phyloP scores from a whole-genome alignment of 1,139 yeast species.

The Scheffersomyces cryptocercus region DNA sequence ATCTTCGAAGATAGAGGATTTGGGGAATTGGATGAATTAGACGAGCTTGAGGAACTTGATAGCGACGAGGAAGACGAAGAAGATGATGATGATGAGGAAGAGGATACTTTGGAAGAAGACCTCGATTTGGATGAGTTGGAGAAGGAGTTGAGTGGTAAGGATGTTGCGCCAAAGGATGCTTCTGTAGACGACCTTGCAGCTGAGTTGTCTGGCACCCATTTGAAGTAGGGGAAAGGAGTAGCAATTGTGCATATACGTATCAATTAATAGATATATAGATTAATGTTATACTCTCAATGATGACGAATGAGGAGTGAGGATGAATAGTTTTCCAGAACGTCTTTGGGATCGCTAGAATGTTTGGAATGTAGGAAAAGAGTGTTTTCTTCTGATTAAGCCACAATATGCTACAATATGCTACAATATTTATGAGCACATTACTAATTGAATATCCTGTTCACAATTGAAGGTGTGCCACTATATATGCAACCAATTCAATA shows the following conservation, averaged over 20 bases:
- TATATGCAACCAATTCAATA: no score
- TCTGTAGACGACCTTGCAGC: slow-evolving; percentile 63
- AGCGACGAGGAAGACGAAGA: slow-evolving; percentile 83
- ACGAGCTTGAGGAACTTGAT: slow-evolving; percentile 88
- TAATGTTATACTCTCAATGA: neutral
- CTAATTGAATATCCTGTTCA: no score
- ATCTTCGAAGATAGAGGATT: slow-evolving; percentile 72
- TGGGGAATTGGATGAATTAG: slow-evolving; percentile 88
- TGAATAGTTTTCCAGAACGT: no score
- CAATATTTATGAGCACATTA: no score
- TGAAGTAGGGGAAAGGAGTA: slow-evolving; percentile 19
- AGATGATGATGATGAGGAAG: slow-evolving; percentile 66
- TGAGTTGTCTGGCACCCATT: slow-evolving; percentile 55
- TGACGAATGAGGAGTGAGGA: no score
- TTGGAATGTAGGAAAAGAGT: no score
- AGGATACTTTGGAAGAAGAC: slow-evolving; percentile 50
- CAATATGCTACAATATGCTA: no score
- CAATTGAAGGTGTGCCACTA: no score
- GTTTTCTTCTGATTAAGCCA: no score
- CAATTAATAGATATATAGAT: neutral
- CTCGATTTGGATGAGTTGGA: slow-evolving; percentile 61
- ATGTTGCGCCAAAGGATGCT: slow-evolving; percentile 34
- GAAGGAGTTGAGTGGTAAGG: slow-evolving; percentile 49
- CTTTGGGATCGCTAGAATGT: no score
- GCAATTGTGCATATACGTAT: neutral